These are phyloP conservation scores for Dillenia suffruticosa DNA, from an alignment of 164 flowering plant species.

Conservation along the genomic window DNA sequence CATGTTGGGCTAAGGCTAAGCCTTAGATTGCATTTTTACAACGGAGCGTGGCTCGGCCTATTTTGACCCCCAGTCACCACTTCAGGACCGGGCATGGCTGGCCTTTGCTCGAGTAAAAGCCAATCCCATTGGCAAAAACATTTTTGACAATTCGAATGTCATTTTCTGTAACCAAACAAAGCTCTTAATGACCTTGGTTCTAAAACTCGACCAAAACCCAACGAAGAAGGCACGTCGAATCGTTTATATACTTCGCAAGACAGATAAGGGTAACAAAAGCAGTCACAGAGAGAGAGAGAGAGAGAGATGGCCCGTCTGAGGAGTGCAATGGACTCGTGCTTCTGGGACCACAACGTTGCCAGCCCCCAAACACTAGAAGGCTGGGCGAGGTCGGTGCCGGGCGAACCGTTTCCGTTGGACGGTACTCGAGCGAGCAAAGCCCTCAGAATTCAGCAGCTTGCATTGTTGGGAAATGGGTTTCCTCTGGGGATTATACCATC, in stretches of 20 bases:
- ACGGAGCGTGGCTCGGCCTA: no score
- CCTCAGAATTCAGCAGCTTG: conserved; percentile 64
- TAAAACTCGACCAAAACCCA: no score
- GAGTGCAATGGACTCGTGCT: conserved; percentile 71
- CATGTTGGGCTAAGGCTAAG: no score
- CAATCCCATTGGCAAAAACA: no score
- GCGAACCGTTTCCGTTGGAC: conserved; percentile 65
- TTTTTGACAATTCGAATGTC: no score
- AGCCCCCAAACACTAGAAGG: conserved; percentile 62
- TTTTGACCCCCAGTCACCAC: no score
- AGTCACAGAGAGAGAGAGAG: neutral
- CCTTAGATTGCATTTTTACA: no score
- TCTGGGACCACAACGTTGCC: conserved; percentile 64
- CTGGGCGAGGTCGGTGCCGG: conserved; percentile 51
- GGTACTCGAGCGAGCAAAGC: conserved; percentile 49
- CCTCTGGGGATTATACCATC: conserved; percentile 83
- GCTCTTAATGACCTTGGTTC: no score
- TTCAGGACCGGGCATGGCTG: no score
- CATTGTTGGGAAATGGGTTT: conserved; percentile 51
- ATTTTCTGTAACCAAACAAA: no score
- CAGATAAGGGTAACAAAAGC: neutral
- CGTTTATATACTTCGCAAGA: neutral
- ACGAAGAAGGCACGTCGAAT: no score
- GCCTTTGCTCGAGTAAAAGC: no score
- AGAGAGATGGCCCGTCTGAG: conserved; percentile 62